Evolutionary conservation across 257 asterid genomes (phyloP), one percentile per base, ranked within the genome.

Genomic region (Rhazya stricta): DNA sequence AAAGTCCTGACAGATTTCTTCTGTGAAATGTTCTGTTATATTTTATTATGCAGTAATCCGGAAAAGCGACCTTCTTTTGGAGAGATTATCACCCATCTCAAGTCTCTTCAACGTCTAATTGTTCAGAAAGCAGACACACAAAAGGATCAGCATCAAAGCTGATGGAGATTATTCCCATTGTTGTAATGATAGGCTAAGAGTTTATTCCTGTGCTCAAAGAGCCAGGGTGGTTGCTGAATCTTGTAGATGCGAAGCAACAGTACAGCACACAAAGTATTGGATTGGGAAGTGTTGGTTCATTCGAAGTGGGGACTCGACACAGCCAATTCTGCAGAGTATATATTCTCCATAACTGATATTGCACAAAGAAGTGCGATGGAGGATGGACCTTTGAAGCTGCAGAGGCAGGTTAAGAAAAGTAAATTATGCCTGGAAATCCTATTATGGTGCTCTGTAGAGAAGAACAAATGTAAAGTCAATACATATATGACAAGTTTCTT

Each of bases 21-120:
- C 13, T 2, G 51, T 42, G 56, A 61, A 79, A 42, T 63, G 30
- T 50, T 57, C 29, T 62, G 34, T 7, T 19, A 8, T 48, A 37
- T 53, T 69, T 51, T 84, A 30, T 74, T 68, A 56, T 85, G 91
- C 91, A 94, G 99, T 78, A 87, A 84, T 78, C 88, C 91, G 61
- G 90, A 85, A 61, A 88, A 81, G 51, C 96, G 99, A 36, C 99
- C 97, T 62, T 88, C 99, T 60, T 94, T 94, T 89, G 88, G 85
- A 23, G 88, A 94, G 86, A 92, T 94, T 56, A 92, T 94, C 76
- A 69, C 88, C 60, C 93, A 96, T 69, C 96, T 94, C 79, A 94
- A 85, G 86, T 45, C 86, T 79, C 86, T 94, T 80, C 89, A 83
- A 77, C 92, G 77, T 75, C 88, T 94, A 53, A 84, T 70, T 69